Base-by-base conservation (phyloP, 345 rosid species). In the Eucalyptus erythrocorys region DNA sequence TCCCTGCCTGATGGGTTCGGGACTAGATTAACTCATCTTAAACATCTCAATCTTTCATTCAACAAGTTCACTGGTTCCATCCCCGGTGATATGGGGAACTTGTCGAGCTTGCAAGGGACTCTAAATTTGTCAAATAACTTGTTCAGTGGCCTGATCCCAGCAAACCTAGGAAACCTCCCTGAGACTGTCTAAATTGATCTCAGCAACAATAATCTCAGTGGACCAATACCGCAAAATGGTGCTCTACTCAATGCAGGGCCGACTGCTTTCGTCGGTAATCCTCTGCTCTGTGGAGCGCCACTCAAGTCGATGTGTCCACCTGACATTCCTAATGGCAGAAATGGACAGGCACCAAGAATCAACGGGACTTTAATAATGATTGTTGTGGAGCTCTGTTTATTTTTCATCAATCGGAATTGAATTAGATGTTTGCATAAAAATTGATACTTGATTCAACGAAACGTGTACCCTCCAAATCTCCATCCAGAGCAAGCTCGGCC, bases 81-180 rank as follows among this genome's bases (percentile, higher is more conserved):
- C 89, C 99, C 99, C 1, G 34, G 90, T 50, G 95, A 94, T 89
- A 45, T 96, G 5, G 96, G 96, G 47, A 94, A 88, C 86, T 89
- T 97, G 90, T 91, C 89, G 89, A 94, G 93, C 88, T 90, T 98
- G 90, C 94, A 90, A 88, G 93, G 93, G 87, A 91, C 91, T 86
- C 96, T 94, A 87, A 95, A 97, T 94, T 91, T 98, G 91, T 97
- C 99, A 86, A 97, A 97, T 91, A 96, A 96, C 92, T 79, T 87
- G 89, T 95, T 97, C 89, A 91, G 88, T 24, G 97, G 97, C 90
- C 40, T 92, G 71, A 92, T 96, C 90, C 99, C 99, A 88, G 91
- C 91, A 64, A 94, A 92, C 90, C 95, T 98, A 55, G 97, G 95
- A 88, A 92, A 88, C 90, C 96, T 98, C 89, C 91, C 98, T 10